Percentiles rank a stretch among this genome's conserved stretches.
Conservation (phyloP, 139 green algal genomes). For the Diplosphaera chodatii region DNA sequence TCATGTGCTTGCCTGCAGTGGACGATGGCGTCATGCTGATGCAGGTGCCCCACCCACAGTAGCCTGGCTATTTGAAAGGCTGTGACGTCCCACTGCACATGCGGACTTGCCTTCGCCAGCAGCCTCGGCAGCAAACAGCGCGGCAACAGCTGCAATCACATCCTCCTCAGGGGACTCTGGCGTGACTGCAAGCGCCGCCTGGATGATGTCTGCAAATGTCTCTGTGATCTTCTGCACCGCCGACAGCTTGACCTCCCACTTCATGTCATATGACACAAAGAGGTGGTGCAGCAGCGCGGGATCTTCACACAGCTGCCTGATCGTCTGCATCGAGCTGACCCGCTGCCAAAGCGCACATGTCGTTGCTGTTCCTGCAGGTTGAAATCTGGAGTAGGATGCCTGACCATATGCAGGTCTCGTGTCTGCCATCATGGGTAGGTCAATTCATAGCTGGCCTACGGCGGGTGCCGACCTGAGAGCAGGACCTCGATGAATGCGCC, state of each 20-base stretch:
- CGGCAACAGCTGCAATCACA: conserved; percentile 9
- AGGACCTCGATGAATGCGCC: conserved; percentile 22
- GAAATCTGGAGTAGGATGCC: no score
- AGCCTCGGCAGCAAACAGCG: neutral
- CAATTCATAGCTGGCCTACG: no score
- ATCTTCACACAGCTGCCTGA: conserved; percentile 39
- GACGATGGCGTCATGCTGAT: neutral
- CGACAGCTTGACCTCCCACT: conserved; percentile 28
- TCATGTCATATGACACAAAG: conserved; percentile 6
- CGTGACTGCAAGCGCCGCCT: conserved; percentile 14
- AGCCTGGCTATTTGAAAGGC: no score
- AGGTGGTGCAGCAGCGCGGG: conserved; percentile 39
- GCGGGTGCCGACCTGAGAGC: conserved; percentile 12
- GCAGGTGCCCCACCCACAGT: no score
- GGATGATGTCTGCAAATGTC: conserved; percentile 22
- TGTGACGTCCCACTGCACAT: no score
- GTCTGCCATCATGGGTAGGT: no score
- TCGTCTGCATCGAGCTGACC: conserved; percentile 38
- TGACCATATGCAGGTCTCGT: no score
- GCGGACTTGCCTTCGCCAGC: neutral
- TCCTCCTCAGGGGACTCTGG: conserved; percentile 28
- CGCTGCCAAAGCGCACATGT: conserved; percentile 29
- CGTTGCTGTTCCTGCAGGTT: conserved; percentile 13
- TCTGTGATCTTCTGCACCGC: conserved; percentile 28
- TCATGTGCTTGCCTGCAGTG: conserved; percentile 30